These are phyloP conservation scores for Hirschioporus abietinus DNA, from an alignment of 768 basidiomycete species.

Conservation along the genomic window DNA sequence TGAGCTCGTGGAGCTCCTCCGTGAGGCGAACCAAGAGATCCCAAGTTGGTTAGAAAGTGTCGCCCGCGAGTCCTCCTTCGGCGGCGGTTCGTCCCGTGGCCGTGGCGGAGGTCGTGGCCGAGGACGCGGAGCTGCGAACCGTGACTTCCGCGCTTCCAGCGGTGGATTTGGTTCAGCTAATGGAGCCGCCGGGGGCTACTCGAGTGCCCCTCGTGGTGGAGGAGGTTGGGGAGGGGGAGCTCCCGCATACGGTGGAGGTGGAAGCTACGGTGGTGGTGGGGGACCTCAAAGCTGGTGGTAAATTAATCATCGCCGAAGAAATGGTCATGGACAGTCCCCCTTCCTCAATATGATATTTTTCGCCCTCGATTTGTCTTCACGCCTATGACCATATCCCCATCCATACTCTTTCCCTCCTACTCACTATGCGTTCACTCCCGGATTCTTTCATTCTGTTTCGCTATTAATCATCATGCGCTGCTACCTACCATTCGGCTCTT, in stretches of 20 bases:
- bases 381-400: slow-evolving; percentile 15
- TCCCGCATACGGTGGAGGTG: slow-evolving; percentile 21
- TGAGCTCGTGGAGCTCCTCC: slow-evolving; percentile 87
- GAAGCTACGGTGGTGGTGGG: slow-evolving; percentile 22
- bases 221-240: slow-evolving; percentile 30
- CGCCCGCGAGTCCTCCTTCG: slow-evolving; percentile 74
- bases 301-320: slow-evolving; percentile 13
- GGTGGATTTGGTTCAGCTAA: slow-evolving; percentile 27
- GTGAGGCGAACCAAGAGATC: slow-evolving; percentile 95
- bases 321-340: slow-evolving; percentile 1
- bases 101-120: slow-evolving; percentile 48
- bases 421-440: slow-evolving; percentile 23
- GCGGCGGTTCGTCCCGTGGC: slow-evolving; percentile 42
- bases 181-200: slow-evolving; percentile 18
- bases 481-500: slow-evolving; percentile 8
- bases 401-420: slow-evolving; percentile 17
- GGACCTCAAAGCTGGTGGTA: slow-evolving; percentile 42
- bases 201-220: slow-evolving; percentile 22
- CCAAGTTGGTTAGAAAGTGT: slow-evolving; percentile 88
- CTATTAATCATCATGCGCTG: slow-evolving; percentile 2
- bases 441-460: slow-evolving; percentile 2
- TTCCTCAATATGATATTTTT: neutral
- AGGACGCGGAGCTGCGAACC: slow-evolving; percentile 42
- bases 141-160: slow-evolving; percentile 36
- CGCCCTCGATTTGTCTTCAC: neutral